phyloP scores from a whole-genome alignment of 345 rosid species.

The Eucalyptus brandiana region DNA sequence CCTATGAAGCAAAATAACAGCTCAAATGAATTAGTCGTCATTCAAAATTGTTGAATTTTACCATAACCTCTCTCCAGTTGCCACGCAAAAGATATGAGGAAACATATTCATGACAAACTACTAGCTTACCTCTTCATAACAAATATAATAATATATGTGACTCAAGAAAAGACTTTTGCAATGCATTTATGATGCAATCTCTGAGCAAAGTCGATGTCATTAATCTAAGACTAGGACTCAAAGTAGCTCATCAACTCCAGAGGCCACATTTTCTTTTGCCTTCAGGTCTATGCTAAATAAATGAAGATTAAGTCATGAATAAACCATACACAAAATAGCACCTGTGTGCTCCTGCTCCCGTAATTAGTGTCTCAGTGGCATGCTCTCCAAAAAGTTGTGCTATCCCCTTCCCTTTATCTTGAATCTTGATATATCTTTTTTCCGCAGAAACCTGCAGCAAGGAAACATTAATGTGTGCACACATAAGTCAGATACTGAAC shows the following conservation, averaged over 20 bases:
- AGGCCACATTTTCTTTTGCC: neutral
- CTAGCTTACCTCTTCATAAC: neutral
- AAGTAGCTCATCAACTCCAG: neutral
- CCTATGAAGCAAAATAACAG: neutral
- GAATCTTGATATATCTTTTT: neutral
- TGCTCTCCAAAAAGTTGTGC: constrained; percentile 42
- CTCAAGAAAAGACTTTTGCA: neutral
- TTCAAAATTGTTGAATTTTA: neutral
- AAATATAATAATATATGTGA: neutral
- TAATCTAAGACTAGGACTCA: neutral
- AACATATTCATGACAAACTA: neutral
- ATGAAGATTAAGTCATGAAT: neutral
- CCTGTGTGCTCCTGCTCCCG: constrained; percentile 63
- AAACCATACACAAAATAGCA: constrained; percentile 26
- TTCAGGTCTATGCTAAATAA: neutral
- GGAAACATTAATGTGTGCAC: neutral
- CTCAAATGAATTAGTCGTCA: neutral
- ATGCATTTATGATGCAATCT: neutral
- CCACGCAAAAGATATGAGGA: neutral
- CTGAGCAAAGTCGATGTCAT: neutral
- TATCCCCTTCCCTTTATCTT: constrained; percentile 29
- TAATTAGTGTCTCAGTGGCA: constrained; percentile 42
- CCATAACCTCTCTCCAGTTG: neutral
- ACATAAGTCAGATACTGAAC: neutral
- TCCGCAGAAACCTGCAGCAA: neutral